These are phyloP conservation scores for Suillus sp. DNA, from an alignment of 768 basidiomycete species.

Conservation along the genomic window DNA sequence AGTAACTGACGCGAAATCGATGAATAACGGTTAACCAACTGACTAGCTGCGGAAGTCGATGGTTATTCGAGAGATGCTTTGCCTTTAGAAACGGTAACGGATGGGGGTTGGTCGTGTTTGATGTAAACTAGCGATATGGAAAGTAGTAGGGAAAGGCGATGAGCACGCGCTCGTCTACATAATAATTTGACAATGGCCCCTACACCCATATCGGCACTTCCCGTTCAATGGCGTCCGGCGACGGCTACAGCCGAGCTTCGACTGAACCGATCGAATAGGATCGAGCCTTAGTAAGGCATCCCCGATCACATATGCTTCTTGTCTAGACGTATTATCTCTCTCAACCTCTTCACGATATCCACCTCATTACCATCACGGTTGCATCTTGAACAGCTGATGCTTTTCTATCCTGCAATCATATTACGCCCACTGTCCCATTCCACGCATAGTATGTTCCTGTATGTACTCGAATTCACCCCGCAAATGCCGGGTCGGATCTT, in stretches of 20 bases:
- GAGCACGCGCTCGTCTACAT: conserved; percentile 6
- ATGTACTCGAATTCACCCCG: not conserved
- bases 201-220: conserved; percentile 3
- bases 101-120: not conserved
- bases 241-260: conserved; percentile 4
- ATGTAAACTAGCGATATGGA: conserved; percentile 1
- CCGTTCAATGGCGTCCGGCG: conserved; percentile 1
- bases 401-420: not conserved
- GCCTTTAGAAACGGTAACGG: not conserved
- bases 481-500: not conserved
- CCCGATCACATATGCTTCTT: conserved; percentile 3
- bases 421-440: not conserved
- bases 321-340: not conserved
- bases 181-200: conserved; percentile 7
- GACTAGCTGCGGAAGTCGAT: not conserved
- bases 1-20: not conserved
- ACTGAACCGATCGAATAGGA: not conserved
- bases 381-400: not conserved
- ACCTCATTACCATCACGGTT: not conserved
- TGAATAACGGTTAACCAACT: not conserved
- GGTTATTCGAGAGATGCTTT: not conserved
- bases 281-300: not conserved
- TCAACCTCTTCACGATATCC: not conserved
- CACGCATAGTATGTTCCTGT: not conserved
- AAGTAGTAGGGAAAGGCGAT: not conserved